These are phyloP conservation scores for Eucalyptus pumila DNA, from an alignment of 345 rosid genomes.

Conservation along the genomic window DNA sequence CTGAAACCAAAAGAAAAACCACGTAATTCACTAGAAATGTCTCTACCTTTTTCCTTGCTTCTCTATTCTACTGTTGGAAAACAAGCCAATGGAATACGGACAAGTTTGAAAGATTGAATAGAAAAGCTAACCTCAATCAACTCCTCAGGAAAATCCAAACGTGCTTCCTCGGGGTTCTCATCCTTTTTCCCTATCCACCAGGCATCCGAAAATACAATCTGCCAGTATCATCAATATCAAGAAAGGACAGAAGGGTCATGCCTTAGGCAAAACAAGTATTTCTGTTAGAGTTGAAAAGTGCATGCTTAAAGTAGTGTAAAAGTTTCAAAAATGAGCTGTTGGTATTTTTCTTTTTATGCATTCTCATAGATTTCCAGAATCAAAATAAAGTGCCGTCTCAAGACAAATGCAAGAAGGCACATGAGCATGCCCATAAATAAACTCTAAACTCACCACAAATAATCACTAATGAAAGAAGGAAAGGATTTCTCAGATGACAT, in stretches of 20 bases:
- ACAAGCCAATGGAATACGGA: background rate
- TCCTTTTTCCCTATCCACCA: constrained; percentile 96
- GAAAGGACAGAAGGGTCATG: background rate
- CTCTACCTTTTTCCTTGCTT: background rate
- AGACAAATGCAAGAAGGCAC: background rate
- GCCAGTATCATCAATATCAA: background rate
- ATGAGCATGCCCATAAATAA: background rate
- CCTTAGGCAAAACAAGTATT: background rate
- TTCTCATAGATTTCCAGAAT: background rate
- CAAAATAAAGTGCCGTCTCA: background rate
- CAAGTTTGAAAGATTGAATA: background rate
- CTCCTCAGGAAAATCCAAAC: constrained; percentile 70
- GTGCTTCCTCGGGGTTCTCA: constrained; percentile 74
- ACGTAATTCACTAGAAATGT: background rate
- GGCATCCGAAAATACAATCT: constrained; percentile 88
- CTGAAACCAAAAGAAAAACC: constrained; percentile 18
- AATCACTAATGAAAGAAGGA: background rate
- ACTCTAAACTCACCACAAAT: background rate
- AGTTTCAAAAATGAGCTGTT: background rate
- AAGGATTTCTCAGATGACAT: background rate
- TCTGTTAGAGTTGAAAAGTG: background rate
- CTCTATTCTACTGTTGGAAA: background rate
- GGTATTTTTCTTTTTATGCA: background rate
- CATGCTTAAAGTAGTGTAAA: background rate
- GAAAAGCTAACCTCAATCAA: constrained; percentile 43